Conservation (phyloP, 306 rosid species). For the Cicer arietinum region DNA sequence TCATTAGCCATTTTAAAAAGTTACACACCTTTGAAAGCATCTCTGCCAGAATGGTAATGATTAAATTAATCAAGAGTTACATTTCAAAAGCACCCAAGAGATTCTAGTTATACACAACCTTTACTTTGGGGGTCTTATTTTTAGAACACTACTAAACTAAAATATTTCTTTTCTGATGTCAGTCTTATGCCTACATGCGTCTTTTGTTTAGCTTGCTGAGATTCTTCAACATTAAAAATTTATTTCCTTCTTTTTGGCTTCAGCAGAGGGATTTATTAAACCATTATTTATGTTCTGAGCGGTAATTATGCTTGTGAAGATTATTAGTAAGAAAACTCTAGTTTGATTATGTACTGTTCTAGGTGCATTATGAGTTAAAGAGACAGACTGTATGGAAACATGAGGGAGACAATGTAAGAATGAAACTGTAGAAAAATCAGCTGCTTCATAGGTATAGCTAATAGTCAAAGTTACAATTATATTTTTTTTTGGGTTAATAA, state of each 20-base stretch:
- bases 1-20: not conserved
- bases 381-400: not conserved
- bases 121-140: constrained; percentile 23
- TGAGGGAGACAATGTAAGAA: constrained; percentile 13
- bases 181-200: not conserved
- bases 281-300: not conserved
- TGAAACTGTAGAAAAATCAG: constrained; percentile 21
- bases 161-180: constrained; percentile 7
- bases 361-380: constrained; percentile 6
- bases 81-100: not conserved
- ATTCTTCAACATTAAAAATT: not conserved
- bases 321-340: not conserved
- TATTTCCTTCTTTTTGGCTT: not conserved
- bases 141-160: constrained; percentile 9
- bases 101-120: constrained; percentile 19
- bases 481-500: not conserved
- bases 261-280: not conserved
- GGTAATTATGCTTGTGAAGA: not conserved
- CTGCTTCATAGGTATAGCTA: constrained; percentile 20
- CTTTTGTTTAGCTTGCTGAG: not conserved
- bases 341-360: not conserved
- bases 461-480: constrained; percentile 38
- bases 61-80: constrained; percentile 14
- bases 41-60: not conserved
- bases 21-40: not conserved